A percentile compares a stretch with the other conserved stretches of the same genome.
phyloP scores from a whole-genome alignment of 306 rosid genomes.

The Rubus parviflorus region DNA sequence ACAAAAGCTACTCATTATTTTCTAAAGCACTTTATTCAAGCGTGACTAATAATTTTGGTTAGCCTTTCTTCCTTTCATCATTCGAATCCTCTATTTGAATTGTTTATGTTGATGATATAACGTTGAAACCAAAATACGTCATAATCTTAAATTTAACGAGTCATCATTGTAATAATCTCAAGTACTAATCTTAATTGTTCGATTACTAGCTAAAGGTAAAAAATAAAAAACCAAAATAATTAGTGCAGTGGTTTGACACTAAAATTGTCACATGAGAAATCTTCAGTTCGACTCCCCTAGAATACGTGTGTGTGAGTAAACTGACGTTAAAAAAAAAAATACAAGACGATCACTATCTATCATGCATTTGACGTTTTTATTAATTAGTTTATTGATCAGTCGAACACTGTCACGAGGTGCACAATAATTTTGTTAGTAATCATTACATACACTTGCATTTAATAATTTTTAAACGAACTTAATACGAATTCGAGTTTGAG shows the following conservation, averaged over 20 bases:
- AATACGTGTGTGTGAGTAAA: no score
- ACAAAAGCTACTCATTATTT: constrained; percentile 28
- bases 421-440: neutral
- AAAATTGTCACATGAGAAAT: no score
- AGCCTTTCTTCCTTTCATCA: neutral
- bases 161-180: neutral
- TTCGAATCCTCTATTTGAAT: neutral
- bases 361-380: neutral
- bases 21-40: constrained; percentile 24
- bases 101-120: neutral
- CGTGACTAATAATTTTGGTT: constrained; percentile 18
- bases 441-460: neutral
- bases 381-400: neutral
- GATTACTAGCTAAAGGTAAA: no score
- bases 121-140: neutral
- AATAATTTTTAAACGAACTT: neutral
- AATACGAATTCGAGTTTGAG: neutral
- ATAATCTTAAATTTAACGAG: neutral
- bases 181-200: no score
- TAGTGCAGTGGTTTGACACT: no score
- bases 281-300: no score
- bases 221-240: no score
- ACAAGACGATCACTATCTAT: neutral
- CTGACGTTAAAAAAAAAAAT: neutral
- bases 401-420: neutral